Conservation (phyloP, 2,329 filamentous ascomycete species). For the Camillea tinctor region DNA sequence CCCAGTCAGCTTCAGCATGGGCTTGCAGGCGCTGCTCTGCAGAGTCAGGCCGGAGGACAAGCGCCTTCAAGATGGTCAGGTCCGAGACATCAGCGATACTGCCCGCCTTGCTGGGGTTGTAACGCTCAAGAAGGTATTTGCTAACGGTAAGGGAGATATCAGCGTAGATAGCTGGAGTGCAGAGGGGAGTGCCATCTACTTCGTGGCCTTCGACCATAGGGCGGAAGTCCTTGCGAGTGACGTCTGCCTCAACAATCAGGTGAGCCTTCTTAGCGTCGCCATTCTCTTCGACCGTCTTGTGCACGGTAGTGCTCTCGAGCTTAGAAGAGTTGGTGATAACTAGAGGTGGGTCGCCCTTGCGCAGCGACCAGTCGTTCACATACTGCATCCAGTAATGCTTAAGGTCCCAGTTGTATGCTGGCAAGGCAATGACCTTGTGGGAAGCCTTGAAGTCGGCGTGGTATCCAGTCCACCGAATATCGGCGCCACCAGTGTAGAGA, state of each 20-base stretch:
- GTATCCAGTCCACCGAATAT: constrained; percentile 51
- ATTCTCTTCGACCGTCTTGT: constrained; percentile 35
- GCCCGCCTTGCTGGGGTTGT: constrained; percentile 43
- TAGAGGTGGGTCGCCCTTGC: constrained; percentile 52
- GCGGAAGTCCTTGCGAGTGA: constrained; percentile 54
- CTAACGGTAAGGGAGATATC: constrained; percentile 60
- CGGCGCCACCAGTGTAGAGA: constrained; percentile 48
- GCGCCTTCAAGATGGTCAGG: constrained; percentile 54
- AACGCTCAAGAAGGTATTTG: constrained; percentile 52
- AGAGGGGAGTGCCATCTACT: constrained; percentile 29
- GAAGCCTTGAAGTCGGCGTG: constrained; percentile 53
- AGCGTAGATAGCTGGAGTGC: constrained; percentile 49
- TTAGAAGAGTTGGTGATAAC: constrained; percentile 1
- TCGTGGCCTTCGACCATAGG: constrained; percentile 46
- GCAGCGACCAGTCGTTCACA: constrained; percentile 59
- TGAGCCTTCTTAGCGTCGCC: constrained; percentile 39
- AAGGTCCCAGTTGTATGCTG: constrained; percentile 60
- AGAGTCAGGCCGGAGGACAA: constrained; percentile 41
- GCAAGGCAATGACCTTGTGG: constrained; percentile 54
- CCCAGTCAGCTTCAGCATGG: constrained; percentile 45
- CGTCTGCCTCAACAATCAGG: constrained; percentile 53
- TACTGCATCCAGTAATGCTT: constrained; percentile 53
- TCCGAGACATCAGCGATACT: constrained; percentile 42
- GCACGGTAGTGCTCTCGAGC: constrained; percentile 19
- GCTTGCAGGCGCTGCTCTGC: constrained; percentile 46